Base-by-base conservation (phyloP, 139 green algal species). In the Coelastrella sp. region DNA sequence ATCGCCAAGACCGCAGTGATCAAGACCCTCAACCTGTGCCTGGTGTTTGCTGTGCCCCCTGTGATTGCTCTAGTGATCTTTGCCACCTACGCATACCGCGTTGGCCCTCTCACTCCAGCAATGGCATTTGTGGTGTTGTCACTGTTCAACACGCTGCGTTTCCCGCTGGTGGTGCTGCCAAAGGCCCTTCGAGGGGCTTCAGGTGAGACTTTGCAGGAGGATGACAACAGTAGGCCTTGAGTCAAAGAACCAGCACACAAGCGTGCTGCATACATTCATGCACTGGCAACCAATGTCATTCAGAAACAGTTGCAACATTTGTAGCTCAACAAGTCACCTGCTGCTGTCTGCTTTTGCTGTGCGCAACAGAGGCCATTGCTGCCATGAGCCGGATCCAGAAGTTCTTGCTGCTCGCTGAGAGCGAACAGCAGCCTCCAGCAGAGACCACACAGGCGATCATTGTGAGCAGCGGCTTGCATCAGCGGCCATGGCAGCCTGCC, bases 121-220 rank as follows among this genome's bases (percentile, higher is more conserved):
- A 94, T 95, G 58, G 94, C 93, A 15, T 97, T 97, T 93, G 95
- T 95, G 57, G 93, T 94, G 90, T 87, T 96, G 70, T 95, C 95
- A 20, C 95, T 98, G 35, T 97, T 98, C 92, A 96, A 97, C 90
- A 95, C 96, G 11, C 90, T 98, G 81, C 93, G 95, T 81, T 96
- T 97, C 91, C 96, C 96, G 6, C 87, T 98, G 24, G 93, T 97
- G 49, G 95, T 97, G 92, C 93, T 97, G 84, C 95, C 95, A 66
- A 97, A 96, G 92, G 94, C 94, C 5, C 91, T 97, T 78, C 90
- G 93, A 15, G 94, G 92, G 66, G 81, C 91, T 49, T 96, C 92
- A 88, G 91, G 91, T 93, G 35, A 22, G 88, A 9, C 25, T 70
- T 6, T 4, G 63, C 63, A 9, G 63, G 63, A 49, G 35, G 35